Conservation (phyloP, 768 basidiomycete genomes). For the Suillus ampliporus region DNA sequence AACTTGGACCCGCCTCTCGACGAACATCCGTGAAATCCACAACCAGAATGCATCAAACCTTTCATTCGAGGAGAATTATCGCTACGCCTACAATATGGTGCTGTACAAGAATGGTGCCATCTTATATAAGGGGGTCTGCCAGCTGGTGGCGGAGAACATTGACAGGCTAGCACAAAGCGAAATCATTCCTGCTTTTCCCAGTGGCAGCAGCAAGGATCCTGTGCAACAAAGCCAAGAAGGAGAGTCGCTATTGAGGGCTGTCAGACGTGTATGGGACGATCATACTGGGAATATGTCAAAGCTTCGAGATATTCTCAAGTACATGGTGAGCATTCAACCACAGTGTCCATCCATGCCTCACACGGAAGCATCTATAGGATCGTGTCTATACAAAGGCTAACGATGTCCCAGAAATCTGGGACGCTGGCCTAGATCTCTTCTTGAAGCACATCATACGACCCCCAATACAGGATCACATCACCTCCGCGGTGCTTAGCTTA, state of each 20-base stretch:
- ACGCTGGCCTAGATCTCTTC: slow-evolving; percentile 85
- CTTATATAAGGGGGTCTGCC: slow-evolving; percentile 85
- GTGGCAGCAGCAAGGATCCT: slow-evolving; percentile 66
- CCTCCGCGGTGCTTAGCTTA: slow-evolving; percentile 82
- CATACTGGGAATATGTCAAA: slow-evolving; percentile 89
- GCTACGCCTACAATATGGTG: slow-evolving; percentile 95
- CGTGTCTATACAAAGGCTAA: slow-evolving; percentile 81
- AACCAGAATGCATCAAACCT: slow-evolving; percentile 90
- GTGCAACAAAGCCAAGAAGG: slow-evolving; percentile 83
- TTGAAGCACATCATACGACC: slow-evolving; percentile 77
- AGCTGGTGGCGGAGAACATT: slow-evolving; percentile 83
- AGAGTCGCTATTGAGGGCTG: slow-evolving; percentile 81
- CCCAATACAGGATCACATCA: slow-evolving; percentile 84
- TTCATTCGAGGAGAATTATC: slow-evolving; percentile 92
- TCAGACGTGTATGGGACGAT: slow-evolving; percentile 91
- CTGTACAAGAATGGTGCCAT: slow-evolving; percentile 82
- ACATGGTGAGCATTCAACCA: slow-evolving; percentile 73
- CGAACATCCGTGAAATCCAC: slow-evolving; percentile 93
- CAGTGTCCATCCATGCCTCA: slow-evolving; percentile 20
- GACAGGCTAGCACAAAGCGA: slow-evolving; percentile 75
- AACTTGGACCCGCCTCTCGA: slow-evolving; percentile 80
- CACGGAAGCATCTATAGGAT: slow-evolving; percentile 60
- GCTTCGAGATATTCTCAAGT: slow-evolving; percentile 88
- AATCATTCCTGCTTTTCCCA: slow-evolving; percentile 85
- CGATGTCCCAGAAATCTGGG: slow-evolving; percentile 79